phyloP scores from a whole-genome alignment of 1,284 basidiomycete species.

The Cutaneotrichosporon daszewskae region DNA sequence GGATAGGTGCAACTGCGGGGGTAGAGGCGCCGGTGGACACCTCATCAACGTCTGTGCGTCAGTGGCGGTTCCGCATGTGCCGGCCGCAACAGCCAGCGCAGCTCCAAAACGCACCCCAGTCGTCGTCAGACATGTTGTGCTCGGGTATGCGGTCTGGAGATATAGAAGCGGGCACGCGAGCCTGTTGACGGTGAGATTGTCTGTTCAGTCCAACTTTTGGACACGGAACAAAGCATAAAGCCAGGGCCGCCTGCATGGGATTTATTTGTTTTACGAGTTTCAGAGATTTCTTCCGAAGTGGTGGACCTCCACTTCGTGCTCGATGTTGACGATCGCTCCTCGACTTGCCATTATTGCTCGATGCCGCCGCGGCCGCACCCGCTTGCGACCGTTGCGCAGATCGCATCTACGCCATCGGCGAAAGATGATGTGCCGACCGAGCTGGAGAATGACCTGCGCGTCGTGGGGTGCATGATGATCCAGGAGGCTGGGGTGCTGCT shows the following conservation, averaged over 20 bases:
- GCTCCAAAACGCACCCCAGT: constrained; percentile 34
- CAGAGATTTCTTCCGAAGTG: background rate
- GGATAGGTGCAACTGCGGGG: constrained; percentile 47
- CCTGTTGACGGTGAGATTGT: no score
- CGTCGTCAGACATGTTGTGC: constrained; percentile 37
- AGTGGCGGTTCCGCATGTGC: background rate
- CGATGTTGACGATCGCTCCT: background rate
- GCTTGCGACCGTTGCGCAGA: constrained; percentile 72
- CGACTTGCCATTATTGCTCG: background rate
- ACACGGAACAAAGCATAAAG: no score
- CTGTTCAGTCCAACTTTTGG: constrained; percentile 17
- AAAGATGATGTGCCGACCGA: constrained; percentile 73
- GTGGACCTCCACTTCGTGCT: constrained; percentile 1
- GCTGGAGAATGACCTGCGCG: constrained; percentile 78
- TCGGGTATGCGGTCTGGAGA: constrained; percentile 3
- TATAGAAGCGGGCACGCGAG: background rate
- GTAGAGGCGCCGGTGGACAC: constrained; percentile 47
- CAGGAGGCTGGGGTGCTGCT: constrained; percentile 89
- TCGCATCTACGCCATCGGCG: constrained; percentile 69
- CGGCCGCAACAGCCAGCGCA: background rate
- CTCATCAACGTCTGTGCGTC: constrained; percentile 50
- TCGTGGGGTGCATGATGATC: constrained; percentile 84
- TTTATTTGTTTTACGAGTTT: background rate
- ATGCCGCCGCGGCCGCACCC: constrained; percentile 60
- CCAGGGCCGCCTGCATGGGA: no score